A percentile compares a stretch with the other conserved stretches of the same genome.
Conservation (phyloP, 441 rosid species). For the Breynia disticha region DNA sequence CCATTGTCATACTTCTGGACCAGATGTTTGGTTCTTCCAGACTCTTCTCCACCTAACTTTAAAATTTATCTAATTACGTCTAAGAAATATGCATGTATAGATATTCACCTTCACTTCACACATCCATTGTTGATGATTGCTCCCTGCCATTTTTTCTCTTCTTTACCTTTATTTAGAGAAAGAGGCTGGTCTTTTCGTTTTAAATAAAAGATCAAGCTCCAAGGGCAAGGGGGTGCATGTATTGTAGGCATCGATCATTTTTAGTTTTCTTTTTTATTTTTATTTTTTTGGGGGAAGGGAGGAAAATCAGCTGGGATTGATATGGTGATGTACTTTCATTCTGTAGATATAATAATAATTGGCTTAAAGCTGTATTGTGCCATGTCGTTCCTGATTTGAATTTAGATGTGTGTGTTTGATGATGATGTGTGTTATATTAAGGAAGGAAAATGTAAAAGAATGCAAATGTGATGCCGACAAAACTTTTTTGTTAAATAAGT, state of each 20-base stretch:
- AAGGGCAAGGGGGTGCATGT: slow-evolving; percentile 15
- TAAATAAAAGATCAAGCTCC: slow-evolving; percentile 33
- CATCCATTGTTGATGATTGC: neutral
- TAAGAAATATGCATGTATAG: no score
- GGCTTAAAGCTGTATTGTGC: no score
- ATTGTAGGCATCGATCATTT: slow-evolving; percentile 1
- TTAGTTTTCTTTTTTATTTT: neutral
- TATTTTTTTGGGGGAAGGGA: neutral
- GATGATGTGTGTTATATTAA: no score
- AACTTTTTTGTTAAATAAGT: no score
- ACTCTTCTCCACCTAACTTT: slow-evolving; percentile 15
- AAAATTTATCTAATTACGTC: neutral
- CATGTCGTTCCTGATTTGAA: no score
- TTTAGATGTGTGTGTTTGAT: no score
- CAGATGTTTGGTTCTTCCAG: slow-evolving; percentile 69
- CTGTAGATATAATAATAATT: no score
- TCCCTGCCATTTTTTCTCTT: neutral
- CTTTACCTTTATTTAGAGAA: neutral
- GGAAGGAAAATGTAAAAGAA: no score
- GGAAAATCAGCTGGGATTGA: no score
- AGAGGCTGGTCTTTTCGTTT: slow-evolving; percentile 40
- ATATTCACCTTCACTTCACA: neutral
- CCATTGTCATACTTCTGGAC: slow-evolving; percentile 72
- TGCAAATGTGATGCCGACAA: no score
- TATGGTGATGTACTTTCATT: no score